phyloP scores from a whole-genome alignment of 2,329 filamentous ascomycete species.

The Drechslera avenae region DNA sequence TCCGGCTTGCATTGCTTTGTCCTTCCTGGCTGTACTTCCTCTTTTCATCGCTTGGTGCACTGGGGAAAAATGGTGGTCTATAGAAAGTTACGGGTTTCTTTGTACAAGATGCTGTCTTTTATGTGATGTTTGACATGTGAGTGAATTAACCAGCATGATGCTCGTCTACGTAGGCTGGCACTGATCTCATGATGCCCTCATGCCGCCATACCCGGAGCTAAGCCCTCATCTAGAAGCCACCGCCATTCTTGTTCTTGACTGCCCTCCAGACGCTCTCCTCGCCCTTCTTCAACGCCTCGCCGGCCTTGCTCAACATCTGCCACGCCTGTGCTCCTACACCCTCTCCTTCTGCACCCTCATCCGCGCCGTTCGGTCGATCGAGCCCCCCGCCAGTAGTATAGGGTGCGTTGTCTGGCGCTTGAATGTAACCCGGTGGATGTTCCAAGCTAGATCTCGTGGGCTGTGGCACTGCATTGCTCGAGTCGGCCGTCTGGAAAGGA shows the following conservation, averaged over 20 bases:
- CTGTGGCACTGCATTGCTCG: conserved; percentile 21
- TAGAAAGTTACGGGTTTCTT: conserved; percentile 45
- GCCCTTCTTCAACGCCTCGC: conserved; percentile 43
- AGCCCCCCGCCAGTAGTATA: conserved; percentile 50
- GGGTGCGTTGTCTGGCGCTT: conserved; percentile 49
- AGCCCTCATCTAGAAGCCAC: conserved; percentile 1
- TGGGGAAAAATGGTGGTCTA: conserved; percentile 48
- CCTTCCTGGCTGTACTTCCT: conserved; percentile 43
- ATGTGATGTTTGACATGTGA: conserved; percentile 12
- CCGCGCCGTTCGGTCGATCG: conserved; percentile 33
- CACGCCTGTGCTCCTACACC: conserved; percentile 41
- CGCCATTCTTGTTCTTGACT: conserved; percentile 33
- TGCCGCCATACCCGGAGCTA: background rate
- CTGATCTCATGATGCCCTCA: background rate
- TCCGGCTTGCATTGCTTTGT: conserved; percentile 48
- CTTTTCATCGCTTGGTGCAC: conserved; percentile 45
- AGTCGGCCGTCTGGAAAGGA: conserved; percentile 31
- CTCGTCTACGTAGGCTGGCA: background rate
- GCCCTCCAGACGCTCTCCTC: conserved; percentile 46
- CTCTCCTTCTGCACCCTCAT: conserved; percentile 40
- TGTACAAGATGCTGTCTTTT: conserved; percentile 16
- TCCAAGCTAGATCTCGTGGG: conserved; percentile 35
- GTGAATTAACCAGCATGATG: background rate
- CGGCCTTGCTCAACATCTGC: conserved; percentile 45
- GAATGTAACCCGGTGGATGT: conserved; percentile 56